Base-by-base conservation (phyloP, 306 rosid species). In the Astragalus glycyphyllos region DNA sequence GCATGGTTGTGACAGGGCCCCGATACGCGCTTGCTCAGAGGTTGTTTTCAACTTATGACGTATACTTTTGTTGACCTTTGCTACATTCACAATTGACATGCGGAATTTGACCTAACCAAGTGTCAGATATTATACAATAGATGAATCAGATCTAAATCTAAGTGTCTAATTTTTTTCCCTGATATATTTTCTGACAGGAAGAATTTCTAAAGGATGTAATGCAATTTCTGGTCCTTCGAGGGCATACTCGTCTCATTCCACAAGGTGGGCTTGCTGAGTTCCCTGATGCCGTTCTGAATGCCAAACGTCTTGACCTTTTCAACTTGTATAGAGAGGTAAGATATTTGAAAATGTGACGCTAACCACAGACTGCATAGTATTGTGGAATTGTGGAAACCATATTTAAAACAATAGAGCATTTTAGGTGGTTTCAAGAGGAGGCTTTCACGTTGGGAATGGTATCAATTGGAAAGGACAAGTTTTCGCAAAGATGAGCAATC, bases 401-500 rank as follows among this genome's bases (percentile, higher is more conserved):
- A 41, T 35, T 73, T 69, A 11, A 74, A 32, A 61, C 13, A 46
- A 48, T 48, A 11, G 41, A 35, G 68, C 35, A 55, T 68, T 65
- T 74, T 79, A 92, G 98, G 98, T 94, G 85, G 98, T 94, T 65
- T 87, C 98, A 12, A 86, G 98, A 80, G 98, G 98, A 75, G 98
- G 98, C 65, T 94, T 94, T 84, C 96, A 94, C 57, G 98, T 94
- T 23, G 98, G 97, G 34, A 94, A 94, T 65, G 98, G 97, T 50
- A 94, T 94, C 89, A 94, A 94, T 77, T 94, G 98, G 98, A 94
- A 94, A 82, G 98, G 98, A 65, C 98, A 94, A 80, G 88, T 94
- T 79, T 94, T 94, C 85, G 90, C 98, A 14, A 94, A 94, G 90
- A 94, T 94, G 97, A 90, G 92, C 68, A 90, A 90, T 74, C 91